phyloP scores from a whole-genome alignment of 2,329 filamentous ascomycete genomes.

The Trichoderma sp. region DNA sequence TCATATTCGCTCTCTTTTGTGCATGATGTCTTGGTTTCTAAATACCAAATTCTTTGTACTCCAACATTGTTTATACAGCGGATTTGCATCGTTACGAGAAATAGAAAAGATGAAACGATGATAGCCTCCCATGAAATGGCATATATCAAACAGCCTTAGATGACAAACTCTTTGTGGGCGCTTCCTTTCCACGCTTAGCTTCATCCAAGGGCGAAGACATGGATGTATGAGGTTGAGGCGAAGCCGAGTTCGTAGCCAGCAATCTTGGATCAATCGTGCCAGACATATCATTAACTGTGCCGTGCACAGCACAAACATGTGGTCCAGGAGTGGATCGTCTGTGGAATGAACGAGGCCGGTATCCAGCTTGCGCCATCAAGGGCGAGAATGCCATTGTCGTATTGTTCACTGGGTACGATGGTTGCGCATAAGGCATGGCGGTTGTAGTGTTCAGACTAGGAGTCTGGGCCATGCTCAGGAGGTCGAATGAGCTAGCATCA shows the following conservation, averaged over 20 bases:
- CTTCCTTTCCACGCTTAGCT: not conserved
- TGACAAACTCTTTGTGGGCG: not conserved
- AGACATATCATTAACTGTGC: not conserved
- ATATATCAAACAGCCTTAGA: not conserved
- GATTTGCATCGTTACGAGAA: not conserved
- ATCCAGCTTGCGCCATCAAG: not conserved
- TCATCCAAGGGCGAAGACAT: not conserved
- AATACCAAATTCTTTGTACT: not conserved
- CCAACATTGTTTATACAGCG: not conserved
- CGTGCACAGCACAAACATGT: not conserved
- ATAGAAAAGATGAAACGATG: not conserved
- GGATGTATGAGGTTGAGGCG: not conserved
- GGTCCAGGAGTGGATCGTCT: not conserved
- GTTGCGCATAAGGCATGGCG: not conserved
- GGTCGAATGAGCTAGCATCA: not conserved
- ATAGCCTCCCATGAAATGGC: not conserved
- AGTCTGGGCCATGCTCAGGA: not conserved
- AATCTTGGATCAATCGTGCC: constrained; percentile 20
- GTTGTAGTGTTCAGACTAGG: not conserved
- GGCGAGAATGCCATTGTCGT: not conserved
- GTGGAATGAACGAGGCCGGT: not conserved
- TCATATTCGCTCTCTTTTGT: not conserved
- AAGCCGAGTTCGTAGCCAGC: not conserved
- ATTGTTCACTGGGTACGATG: not conserved
- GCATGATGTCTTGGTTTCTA: not conserved